Evolutionary conservation across 106 monocot species (phyloP), one percentile per base, ranked within the genome.

Genomic region (Dioscorea zingiberensis): DNA sequence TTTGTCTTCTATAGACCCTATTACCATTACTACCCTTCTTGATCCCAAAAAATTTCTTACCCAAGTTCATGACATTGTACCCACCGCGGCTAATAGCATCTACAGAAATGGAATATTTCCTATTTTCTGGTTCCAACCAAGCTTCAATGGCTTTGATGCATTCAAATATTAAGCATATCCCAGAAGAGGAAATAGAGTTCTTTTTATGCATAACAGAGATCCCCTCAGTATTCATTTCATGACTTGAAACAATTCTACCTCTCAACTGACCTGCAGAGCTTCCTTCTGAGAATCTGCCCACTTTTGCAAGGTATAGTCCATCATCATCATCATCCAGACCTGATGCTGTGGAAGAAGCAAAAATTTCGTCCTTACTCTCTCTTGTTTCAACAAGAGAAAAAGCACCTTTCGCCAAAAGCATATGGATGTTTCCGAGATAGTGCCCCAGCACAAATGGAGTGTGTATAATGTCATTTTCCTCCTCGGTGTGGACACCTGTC

Each of bases 71-170:
- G 22, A 80, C 19, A 78, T 69, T 78, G 38, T 15, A 64, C 59
- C 26, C 23, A 38, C 28, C 54, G 44, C 62, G 25, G 12, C 29
- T 48, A 47, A 25, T 47, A 27, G 29, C 63, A 64, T 67, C 73
- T 59, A 47, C 51, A 51, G 65, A 62, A 24, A 58, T 70, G 4
- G 62, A 25, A 17, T 66, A 62, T n/a, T 46, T 67, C 32, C 44
- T 44, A 5, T 55, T 32, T 7, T 75, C 67, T 63, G 80, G 62
- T 69, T 24, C 82, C 66, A 98, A 72, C 71, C 81, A 93, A 66
- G 32, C 69, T 44, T 93, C 98, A 64, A 89, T 86, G 32, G 78
- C 65, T 71, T 80, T 81, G 23, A 98, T 72, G 64, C 83, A 93
- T 51, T 81, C 79, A 59, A 74, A 63, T 51, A 79, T 80, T 54